Percentiles rank a stretch among this genome's conserved stretches.
These are phyloP conservation scores for Magnolia kwangsiensis DNA, from an alignment of 164 flowering plant species.

Conservation along the genomic window DNA sequence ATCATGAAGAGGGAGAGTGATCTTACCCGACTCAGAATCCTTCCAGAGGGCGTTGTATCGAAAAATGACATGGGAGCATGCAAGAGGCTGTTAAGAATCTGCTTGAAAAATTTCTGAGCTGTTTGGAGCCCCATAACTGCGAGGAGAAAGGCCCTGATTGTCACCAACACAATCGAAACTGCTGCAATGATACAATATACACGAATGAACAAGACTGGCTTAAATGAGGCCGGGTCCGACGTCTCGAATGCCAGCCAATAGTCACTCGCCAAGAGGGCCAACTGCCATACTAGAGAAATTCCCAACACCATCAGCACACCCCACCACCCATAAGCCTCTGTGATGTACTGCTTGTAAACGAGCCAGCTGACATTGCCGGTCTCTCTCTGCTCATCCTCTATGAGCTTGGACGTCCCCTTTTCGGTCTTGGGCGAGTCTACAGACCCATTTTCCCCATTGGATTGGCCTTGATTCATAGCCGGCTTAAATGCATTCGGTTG, in stretches of 20 bases:
- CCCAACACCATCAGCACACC: constrained; percentile 51
- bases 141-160: constrained; percentile 41
- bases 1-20: not conserved
- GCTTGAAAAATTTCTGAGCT: constrained; percentile 68
- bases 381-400: constrained; percentile 86
- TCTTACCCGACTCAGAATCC: constrained; percentile 88
- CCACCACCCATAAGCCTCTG: constrained; percentile 96
- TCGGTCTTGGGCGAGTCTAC: constrained; percentile 30
- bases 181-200: constrained; percentile 63
- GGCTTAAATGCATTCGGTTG: constrained; percentile 26
- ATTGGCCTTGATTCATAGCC: constrained; percentile 18
- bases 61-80: constrained; percentile 99
- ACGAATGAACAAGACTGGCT: constrained; percentile 55
- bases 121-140: constrained; percentile 73
- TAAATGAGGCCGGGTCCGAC: constrained; percentile 47
- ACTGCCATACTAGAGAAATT: constrained; percentile 65
- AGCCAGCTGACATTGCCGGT: constrained; percentile 69
- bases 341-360: constrained; percentile 71
- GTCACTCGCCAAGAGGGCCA: constrained; percentile 66
- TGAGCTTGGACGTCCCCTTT: constrained; percentile 56
- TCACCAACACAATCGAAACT: constrained; percentile 45
- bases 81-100: constrained; percentile 69
- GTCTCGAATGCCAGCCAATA: constrained; percentile 98
- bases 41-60: constrained; percentile 97
- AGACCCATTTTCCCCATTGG: constrained; percentile 45